phyloP scores from a whole-genome alignment of 2,329 filamentous ascomycete species.

The Diaporthe vaccinii region DNA sequence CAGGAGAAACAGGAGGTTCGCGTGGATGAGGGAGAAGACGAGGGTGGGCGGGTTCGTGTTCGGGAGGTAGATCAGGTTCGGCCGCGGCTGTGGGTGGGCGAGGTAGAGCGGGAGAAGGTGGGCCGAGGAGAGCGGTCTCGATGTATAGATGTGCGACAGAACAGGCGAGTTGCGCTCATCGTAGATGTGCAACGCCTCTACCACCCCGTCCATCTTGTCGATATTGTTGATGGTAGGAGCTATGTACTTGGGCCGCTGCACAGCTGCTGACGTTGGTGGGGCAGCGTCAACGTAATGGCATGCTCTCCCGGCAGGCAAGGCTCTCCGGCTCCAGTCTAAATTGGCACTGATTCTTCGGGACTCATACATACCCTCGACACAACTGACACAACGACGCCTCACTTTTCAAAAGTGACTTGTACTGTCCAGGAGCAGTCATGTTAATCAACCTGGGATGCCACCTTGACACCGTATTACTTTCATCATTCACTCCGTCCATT shows the following conservation, averaged over 20 bases:
- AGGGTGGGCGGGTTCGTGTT: constrained; percentile 87
- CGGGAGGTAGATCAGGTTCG: constrained; percentile 87
- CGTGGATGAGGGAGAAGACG: constrained; percentile 89
- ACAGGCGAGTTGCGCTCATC: constrained; percentile 93
- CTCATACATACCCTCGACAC: no score
- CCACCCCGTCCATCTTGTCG: constrained; percentile 79
- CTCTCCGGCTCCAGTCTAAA: background rate
- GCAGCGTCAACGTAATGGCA: constrained; percentile 13
- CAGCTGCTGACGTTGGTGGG: constrained; percentile 14
- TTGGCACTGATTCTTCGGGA: no score
- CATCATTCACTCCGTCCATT: no score
- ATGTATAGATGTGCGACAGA: constrained; percentile 90
- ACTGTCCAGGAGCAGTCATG: no score
- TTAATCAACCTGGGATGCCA: no score
- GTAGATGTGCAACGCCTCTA: constrained; percentile 97
- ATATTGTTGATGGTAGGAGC: background rate
- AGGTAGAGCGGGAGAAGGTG: constrained; percentile 89
- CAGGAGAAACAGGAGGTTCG: constrained; percentile 87
- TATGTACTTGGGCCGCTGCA: background rate
- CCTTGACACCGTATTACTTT: no score
- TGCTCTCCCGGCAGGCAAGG: constrained; percentile 33
- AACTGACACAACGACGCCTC: no score
- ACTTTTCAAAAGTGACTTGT: no score
- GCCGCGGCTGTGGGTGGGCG: constrained; percentile 82
- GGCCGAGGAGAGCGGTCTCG: constrained; percentile 81